Base-by-base conservation (phyloP, 371 early-diverging fungal species). In the Mucor ambiguus region DNA sequence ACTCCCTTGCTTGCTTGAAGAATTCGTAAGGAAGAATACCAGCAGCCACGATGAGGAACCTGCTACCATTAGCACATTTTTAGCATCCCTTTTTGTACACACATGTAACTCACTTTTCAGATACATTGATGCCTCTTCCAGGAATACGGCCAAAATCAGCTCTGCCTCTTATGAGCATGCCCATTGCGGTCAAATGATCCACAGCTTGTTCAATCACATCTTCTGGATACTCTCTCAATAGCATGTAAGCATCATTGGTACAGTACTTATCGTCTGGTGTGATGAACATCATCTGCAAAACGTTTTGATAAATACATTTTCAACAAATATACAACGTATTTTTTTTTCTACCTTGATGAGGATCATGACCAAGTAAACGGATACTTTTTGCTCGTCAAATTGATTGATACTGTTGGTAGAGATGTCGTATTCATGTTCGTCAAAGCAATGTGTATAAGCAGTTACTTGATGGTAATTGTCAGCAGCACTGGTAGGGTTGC, bases 51-150 rank as follows among this genome's bases (percentile, higher is more conserved):
- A 26, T 29, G 4, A 71, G 7, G 14, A 67, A 71, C 22, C 72
- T 71, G 9, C 35, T 20, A 4, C 29, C 58, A 14, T 24, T 22
- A 28, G 38, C 38, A 66, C 10, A 18, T 56, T 29, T 55, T 38
- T 12, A 7, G 18, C n/a, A 10, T 9, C 33, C 4, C 33, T 20
- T 0, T 48, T 44, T 8, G 18, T 33, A 24, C 30, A 33, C 3
- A 4, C 33, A 43, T 52, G 7, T 2, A 0, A 16, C 48, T 60
- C 68, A 71, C 72, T 58, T 67, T 43, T 60, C 64, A 22, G 72
- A 71, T 37, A 71, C 66, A 54, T 68, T 67, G 3, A 68, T 38
- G n/a, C 29, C 14, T 55, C 72, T 60, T 20, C 72, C 72, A 11
- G 72, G 72, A 28, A 71, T 44, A 24, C 72, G 64, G 2, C 68